Conservation (phyloP, 306 rosid species). For the Psophocarpus tetragonolobus region DNA sequence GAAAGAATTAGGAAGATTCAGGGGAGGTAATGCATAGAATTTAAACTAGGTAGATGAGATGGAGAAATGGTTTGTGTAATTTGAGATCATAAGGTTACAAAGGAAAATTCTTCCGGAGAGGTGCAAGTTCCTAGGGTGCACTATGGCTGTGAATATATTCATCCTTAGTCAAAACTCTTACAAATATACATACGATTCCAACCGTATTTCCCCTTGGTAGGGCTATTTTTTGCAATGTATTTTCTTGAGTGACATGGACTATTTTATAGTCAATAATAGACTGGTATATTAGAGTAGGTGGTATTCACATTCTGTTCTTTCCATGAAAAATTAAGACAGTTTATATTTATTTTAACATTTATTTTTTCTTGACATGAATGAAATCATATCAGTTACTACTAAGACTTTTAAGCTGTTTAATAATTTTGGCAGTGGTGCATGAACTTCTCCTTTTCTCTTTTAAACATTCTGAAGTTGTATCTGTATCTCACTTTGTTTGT, state of each 20-base stretch:
- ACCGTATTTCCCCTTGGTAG: neutral
- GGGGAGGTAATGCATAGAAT: too few species aligned
- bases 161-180: too few species aligned
- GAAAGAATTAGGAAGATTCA: neutral
- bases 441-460: neutral
- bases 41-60: neutral
- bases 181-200: neutral
- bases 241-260: too few species aligned
- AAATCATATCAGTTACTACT: neutral
- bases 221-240: too few species aligned
- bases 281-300: neutral
- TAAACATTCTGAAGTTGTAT: neutral
- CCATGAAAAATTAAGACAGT: neutral
- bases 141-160: too few species aligned
- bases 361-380: neutral
- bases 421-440: neutral
- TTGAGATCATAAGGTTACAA: too few species aligned
- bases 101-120: too few species aligned
- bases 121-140: too few species aligned
- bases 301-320: neutral
- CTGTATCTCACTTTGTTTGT: neutral
- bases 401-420: neutral
- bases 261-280: neutral
- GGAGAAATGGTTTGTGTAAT: neutral
- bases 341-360: neutral